Evolutionary conservation across 352 stramenopile species (phyloP), one percentile per base, ranked within the genome.

Genomic region (Globisporangium viniferum): DNA sequence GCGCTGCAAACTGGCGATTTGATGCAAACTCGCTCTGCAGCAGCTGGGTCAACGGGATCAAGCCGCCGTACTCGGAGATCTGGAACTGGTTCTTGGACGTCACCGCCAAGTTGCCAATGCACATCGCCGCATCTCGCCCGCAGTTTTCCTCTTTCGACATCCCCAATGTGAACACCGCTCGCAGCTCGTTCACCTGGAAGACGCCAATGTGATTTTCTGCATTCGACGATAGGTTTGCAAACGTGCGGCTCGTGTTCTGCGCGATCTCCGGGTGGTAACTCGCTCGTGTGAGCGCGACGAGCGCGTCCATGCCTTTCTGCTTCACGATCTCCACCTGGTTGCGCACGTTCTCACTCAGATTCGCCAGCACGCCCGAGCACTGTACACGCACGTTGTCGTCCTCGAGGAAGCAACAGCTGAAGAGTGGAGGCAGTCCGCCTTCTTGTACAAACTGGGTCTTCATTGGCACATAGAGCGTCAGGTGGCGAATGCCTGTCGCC

Each of bases 91-190:
- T 98, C 66, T 97, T 89, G 27, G 82, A 56, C 6, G 88, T 96
- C 31, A 98, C 88, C 1, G 97, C 91, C 67, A 99, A 67, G 71
- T 99, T 99, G 35, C 92, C 93, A 20, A 99, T 81, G 41, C 94
- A 90, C 72, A 98, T 93, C 0, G 94, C 88, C 12, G 91, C 91
- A 72, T 99, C 92, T n/a, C 91, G 84, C 0, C 90, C 88, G 68
- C 92, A 98, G 14, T 86, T 71, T 54, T 98, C 92, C 46, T 98
- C 91, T 0, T 68, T 66, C 10, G 75, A 94, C 68, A 73, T 78
- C 0, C 74, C 88, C 36, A 97, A 73, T 39, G 74, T 81, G 66
- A 97, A 94, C 57, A 97, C 64, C 0, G 90, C 86, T 2, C 82
- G 76, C 33, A 97, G 79, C 46, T 97, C 90, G 27, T 89, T 74